phyloP scores from a whole-genome alignment of 805 yeast species.

The Ogataea nakhonphanomensis region DNA sequence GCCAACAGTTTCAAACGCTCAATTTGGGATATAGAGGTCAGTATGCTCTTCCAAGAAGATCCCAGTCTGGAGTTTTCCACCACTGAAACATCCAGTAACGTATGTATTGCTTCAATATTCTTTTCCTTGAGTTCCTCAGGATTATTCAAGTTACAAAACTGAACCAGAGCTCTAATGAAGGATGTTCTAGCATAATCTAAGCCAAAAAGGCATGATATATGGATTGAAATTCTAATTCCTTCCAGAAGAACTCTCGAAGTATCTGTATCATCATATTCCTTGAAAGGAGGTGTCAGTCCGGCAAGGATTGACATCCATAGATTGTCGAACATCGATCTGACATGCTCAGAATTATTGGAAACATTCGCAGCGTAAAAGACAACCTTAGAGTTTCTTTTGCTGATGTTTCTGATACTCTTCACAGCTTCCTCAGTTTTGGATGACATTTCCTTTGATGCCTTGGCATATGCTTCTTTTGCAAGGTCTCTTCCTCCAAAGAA shows the following conservation, averaged over 20 bases:
- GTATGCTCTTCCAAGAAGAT: constrained; percentile 79
- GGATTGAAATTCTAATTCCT: constrained; percentile 79
- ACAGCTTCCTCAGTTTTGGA: constrained; percentile 84
- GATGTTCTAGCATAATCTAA: constrained; percentile 83
- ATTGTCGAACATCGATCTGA: constrained; percentile 87
- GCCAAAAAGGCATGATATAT: constrained; percentile 80
- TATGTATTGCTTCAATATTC: constrained; percentile 75
- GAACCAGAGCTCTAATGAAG: constrained; percentile 84
- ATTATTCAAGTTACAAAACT: constrained; percentile 78
- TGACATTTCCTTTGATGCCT: constrained; percentile 90
- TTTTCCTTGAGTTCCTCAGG: constrained; percentile 73
- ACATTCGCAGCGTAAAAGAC: constrained; percentile 72
- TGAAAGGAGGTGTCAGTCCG: constrained; percentile 90
- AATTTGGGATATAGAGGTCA: constrained; percentile 81
- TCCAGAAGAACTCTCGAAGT: constrained; percentile 69
- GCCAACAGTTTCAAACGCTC: constrained; percentile 88
- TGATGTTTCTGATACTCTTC: constrained; percentile 53
- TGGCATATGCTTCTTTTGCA: constrained; percentile 79
- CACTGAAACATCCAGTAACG: constrained; percentile 72
- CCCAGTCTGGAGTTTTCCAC: constrained; percentile 72
- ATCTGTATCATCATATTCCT: constrained; percentile 76
- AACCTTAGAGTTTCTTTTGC: constrained; percentile 41
- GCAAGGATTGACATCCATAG: constrained; percentile 97
- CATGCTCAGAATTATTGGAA: constrained; percentile 72
- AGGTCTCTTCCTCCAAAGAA: constrained; percentile 69